Evolutionary conservation across 306 rosid species (phyloP).

Genomic region (Corylus heterophylla): DNA sequence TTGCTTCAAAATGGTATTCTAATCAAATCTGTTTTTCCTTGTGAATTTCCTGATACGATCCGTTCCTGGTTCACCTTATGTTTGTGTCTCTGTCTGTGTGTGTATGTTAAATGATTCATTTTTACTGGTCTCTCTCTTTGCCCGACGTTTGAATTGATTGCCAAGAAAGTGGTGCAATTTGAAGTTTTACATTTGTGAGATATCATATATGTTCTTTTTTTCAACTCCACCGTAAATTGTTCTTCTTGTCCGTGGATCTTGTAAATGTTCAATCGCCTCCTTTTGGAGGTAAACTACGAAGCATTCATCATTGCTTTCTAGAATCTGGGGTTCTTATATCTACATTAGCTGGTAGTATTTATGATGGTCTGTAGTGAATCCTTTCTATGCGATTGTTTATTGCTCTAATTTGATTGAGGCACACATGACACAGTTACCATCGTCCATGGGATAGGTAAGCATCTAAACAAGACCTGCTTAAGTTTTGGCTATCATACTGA

Average conservation of each 20-base stretch:
- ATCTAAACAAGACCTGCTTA: background rate
- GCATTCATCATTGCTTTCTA: background rate
- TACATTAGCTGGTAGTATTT: background rate
- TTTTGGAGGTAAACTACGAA: background rate
- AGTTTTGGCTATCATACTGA: background rate
- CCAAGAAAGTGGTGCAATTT: too few relatives aligned
- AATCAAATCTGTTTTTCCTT: slow-evolving; percentile 9
- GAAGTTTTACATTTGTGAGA: background rate
- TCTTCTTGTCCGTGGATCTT: background rate
- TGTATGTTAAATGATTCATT: too few relatives aligned
- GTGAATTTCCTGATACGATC: background rate
- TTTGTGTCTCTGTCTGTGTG: background rate
- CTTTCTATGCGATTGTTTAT: background rate
- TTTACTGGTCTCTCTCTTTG: background rate
- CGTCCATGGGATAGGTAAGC: background rate
- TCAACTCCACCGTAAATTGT: background rate
- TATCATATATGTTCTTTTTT: background rate
- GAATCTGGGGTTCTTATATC: background rate
- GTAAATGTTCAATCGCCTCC: background rate
- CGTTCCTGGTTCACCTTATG: background rate
- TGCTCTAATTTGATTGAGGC: background rate
- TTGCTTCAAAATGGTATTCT: slow-evolving; percentile 84
- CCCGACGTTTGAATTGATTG: background rate
- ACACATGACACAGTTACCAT: background rate
- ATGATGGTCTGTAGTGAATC: background rate